phyloP scores from a whole-genome alignment of 768 basidiomycete genomes.

The Rubroboletus pulcherrimus region DNA sequence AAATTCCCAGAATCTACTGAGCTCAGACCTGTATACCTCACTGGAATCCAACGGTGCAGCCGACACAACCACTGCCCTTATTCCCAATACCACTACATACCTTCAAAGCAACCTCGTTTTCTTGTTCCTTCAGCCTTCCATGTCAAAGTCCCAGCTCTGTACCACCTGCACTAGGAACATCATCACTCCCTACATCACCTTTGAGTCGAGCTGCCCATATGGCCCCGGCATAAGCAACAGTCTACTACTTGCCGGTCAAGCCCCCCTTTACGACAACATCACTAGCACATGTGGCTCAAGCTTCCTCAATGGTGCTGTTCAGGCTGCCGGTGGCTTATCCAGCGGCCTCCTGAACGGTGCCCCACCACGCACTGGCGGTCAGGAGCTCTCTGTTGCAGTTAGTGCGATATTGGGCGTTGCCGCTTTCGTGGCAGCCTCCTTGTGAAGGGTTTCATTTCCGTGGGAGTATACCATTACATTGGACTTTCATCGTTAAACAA shows the following conservation, averaged over 20 bases:
- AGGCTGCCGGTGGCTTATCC: conserved; percentile 63
- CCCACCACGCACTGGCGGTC: conserved; percentile 23
- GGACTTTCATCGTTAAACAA: conserved; percentile 20
- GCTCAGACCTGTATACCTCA: conserved; percentile 25
- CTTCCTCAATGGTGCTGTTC: conserved; percentile 66
- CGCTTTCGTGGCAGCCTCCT: conserved; percentile 30
- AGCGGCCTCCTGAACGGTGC: conserved; percentile 32
- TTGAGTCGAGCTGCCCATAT: conserved; percentile 69
- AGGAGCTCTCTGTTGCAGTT: conserved; percentile 28
- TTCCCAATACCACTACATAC: conserved; percentile 57
- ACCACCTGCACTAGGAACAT: conserved; percentile 75
- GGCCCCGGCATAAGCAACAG: conserved; percentile 68
- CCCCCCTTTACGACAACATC: conserved; percentile 60
- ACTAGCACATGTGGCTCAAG: conserved; percentile 58
- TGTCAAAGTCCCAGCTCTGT: conserved; percentile 61
- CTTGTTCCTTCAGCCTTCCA: conserved; percentile 64
- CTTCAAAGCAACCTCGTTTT: conserved; percentile 64
- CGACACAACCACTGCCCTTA: conserved; percentile 26
- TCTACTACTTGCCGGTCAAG: conserved; percentile 62
- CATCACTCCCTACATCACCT: conserved; percentile 72
- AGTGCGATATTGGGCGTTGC: conserved; percentile 33
- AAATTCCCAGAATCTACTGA: conserved; percentile 15
- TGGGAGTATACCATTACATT: conserved; percentile 15
- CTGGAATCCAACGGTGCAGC: conserved; percentile 16
- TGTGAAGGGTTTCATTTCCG: conserved; percentile 14